Evolutionary conservation across 176 grass and related monocot genomes (phyloP).

Genomic region (Musa beccarii): DNA sequence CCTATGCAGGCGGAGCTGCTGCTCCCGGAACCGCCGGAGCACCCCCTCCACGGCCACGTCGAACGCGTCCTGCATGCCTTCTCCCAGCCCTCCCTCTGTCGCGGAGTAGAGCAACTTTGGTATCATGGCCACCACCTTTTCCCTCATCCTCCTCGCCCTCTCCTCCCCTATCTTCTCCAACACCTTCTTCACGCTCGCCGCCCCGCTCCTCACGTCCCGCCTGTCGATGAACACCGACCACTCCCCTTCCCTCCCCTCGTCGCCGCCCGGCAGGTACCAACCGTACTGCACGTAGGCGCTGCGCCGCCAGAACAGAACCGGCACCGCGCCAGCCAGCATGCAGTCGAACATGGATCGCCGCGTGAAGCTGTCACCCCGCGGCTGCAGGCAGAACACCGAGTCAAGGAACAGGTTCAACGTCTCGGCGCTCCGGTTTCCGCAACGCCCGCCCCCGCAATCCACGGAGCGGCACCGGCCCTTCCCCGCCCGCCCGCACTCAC

Average conservation of each 20-base stretch:
- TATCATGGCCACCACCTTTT: constrained; percentile 77
- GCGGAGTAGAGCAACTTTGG: constrained; percentile 64
- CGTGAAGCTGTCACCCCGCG: constrained; percentile 87
- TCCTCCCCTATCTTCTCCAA: constrained; percentile 50
- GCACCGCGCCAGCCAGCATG: constrained; percentile 79
- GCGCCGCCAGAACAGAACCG: constrained; percentile 75
- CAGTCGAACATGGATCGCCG: constrained; percentile 88
- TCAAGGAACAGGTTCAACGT: constrained; percentile 66
- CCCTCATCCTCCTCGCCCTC: constrained; percentile 50
- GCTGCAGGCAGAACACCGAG: constrained; percentile 85
- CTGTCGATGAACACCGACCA: constrained; percentile 93
- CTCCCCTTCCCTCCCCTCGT: constrained; percentile 26
- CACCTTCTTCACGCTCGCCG: constrained; percentile 38
- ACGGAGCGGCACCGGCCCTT: constrained; percentile 34
- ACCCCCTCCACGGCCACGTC: constrained; percentile 54
- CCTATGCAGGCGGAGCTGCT: not conserved
- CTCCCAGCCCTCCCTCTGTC: constrained; percentile 39
- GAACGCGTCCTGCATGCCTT: constrained; percentile 49
- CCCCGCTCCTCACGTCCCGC: constrained; percentile 33
- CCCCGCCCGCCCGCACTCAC: constrained; percentile 59
- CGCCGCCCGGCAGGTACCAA: constrained; percentile 44
- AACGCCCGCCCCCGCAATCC: constrained; percentile 51
- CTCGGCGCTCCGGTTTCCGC: constrained; percentile 37
- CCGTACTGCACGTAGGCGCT: constrained; percentile 76
- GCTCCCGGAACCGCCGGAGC: constrained; percentile 35